These are phyloP conservation scores for Penicillium roqueforti DNA, from an alignment of 495 filamentous ascomycete species.

Conservation along the genomic window DNA sequence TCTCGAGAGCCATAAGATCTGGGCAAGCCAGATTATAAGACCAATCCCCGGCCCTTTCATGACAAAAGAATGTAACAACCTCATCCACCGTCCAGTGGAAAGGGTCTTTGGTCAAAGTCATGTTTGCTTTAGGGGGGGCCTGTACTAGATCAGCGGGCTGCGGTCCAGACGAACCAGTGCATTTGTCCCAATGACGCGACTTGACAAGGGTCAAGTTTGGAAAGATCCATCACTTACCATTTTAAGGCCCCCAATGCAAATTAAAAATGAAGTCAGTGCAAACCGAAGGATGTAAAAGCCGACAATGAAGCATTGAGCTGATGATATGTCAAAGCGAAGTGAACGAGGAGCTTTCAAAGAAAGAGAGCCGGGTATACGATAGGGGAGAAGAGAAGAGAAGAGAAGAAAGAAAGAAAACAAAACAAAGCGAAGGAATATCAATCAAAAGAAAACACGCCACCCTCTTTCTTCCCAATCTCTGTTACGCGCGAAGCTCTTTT, in stretches of 20 bases:
- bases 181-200: neutral
- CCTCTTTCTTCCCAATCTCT: neutral
- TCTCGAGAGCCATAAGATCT: slow-evolving; percentile 47
- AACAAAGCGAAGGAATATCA: neutral
- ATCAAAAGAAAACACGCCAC: neutral
- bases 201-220: neutral
- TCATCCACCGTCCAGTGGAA: slow-evolving; percentile 64
- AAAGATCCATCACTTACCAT: neutral
- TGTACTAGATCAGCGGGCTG: neutral
- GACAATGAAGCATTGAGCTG: neutral
- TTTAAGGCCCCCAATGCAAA: neutral
- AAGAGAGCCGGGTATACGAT: too few relatives aligned
- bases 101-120: slow-evolving; percentile 47
- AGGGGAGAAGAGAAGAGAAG: neutral
- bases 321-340: neutral
- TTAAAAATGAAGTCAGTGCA: neutral
- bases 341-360: neutral
- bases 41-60: slow-evolving; percentile 42
- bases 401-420: neutral
- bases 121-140: slow-evolving; percentile 7
- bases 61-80: slow-evolving; percentile 62
- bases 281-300: too few relatives aligned
- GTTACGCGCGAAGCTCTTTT: neutral
- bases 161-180: neutral
- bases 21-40: slow-evolving; percentile 41